Conservation (phyloP, 2,329 filamentous ascomycete species). For the Fonsecaea pugnacius region DNA sequence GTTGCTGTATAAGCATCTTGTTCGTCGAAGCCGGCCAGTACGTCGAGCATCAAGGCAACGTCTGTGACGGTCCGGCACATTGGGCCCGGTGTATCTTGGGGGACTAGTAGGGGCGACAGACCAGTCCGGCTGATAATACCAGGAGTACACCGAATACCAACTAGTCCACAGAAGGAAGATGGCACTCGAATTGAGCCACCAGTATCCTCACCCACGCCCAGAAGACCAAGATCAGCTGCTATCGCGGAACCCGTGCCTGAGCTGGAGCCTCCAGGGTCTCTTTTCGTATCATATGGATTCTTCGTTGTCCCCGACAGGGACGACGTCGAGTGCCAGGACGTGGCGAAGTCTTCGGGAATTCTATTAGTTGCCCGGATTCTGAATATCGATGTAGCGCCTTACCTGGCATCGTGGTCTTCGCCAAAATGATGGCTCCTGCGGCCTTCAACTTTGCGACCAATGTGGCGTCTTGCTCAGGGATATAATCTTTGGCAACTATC, state of each 20-base stretch:
- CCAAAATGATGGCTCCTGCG: slow-evolving; percentile 58
- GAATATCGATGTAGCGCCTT: background rate
- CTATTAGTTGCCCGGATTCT: background rate
- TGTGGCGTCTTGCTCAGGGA: slow-evolving; percentile 55
- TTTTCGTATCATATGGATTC: slow-evolving; percentile 66
- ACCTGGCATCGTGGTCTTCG: slow-evolving; percentile 57
- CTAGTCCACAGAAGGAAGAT: slow-evolving; percentile 47
- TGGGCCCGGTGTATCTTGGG: slow-evolving; percentile 28
- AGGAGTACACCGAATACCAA: slow-evolving; percentile 56
- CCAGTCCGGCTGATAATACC: slow-evolving; percentile 52
- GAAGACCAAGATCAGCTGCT: slow-evolving; percentile 61
- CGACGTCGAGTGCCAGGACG: slow-evolving; percentile 66
- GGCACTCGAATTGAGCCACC: slow-evolving; percentile 56
- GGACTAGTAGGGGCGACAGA: slow-evolving; percentile 41
- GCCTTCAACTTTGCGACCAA: slow-evolving; percentile 56
- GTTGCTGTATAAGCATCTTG: slow-evolving; percentile 23
- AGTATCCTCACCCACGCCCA: slow-evolving; percentile 61
- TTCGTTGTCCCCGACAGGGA: slow-evolving; percentile 66
- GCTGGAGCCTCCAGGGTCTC: slow-evolving; percentile 68
- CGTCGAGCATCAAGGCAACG: slow-evolving; percentile 23
- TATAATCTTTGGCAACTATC: slow-evolving; percentile 39
- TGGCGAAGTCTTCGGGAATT: slow-evolving; percentile 44
- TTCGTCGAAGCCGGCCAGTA: slow-evolving; percentile 25
- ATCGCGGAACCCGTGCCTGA: slow-evolving; percentile 67
- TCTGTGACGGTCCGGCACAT: slow-evolving; percentile 30